Evolutionary conservation across 805 yeast genomes (phyloP), one percentile per base, ranked within the genome.

Genomic region (Phaffomyces opuntiae): DNA sequence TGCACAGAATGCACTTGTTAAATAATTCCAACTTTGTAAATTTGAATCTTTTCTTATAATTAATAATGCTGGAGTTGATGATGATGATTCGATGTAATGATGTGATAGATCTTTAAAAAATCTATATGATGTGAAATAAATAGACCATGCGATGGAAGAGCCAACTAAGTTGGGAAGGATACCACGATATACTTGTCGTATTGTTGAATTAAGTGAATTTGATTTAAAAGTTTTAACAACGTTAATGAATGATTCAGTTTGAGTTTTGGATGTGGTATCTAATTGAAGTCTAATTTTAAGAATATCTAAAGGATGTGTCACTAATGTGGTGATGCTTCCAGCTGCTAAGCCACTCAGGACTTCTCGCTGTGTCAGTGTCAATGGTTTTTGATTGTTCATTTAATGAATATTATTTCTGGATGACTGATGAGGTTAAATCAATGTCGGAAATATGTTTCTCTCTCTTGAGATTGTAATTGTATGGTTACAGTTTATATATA

Each of bases 251-350:
- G 63, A 60, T 49, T 53, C 52, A 36, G 44, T 50, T 56, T 60
- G 72, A 2, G 63, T 51, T 19, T 47, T 53, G 3, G 66, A 58
- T 2, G 62, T 53, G 13, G 62, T 54, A 51, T 73, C 78, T 32
- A 90, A 71, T 61, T 93, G 99, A 38, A 93, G 67, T 45, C 97
- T 68, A 8, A 88, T 74, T 64, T 93, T 93, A 48, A 90, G 66
- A 43, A 93, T 70, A 63, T 93, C 99, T 39, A 93, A 65, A 1
- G 99, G 99, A 60, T 93, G 99, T 29, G 91, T 82, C 1, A 83
- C 68, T 2, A 85, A 53, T 1, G 98, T 90, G 7, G 96, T 82
- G 12, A 78, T 63, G 35, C 81, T 74, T 0, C 99, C 99, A 0
- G 96, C 95, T 2, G 79, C 59, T 7, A 90, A 62, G 0, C 97